Evolutionary conservation across 2,329 filamentous ascomycete genomes (phyloP), one percentile per base, ranked within the genome.

Genomic region (Epicoccum nigrum): DNA sequence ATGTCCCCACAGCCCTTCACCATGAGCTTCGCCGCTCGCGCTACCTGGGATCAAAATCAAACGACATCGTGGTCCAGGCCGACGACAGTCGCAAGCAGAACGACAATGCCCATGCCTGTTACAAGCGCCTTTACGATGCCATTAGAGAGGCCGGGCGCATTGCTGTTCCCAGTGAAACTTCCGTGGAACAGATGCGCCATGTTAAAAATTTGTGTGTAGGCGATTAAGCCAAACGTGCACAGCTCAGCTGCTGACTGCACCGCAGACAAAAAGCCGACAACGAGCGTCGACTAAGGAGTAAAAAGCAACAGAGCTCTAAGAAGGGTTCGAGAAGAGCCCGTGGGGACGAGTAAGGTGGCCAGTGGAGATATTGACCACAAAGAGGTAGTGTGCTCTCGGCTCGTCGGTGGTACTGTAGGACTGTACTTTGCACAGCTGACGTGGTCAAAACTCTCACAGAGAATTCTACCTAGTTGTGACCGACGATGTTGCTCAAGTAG

Each of bases 81-180:
- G 84, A 87, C 61, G 83, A 85, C 52, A 83, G 80, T 55, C 80
- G 85, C 31, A 86, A 85, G 66, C 84, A 85, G 64, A 76, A 72
- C 35, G 79, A 80, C 52, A 87, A 87, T 63, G 80, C 83, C 42
- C 78, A 83, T 37, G 74, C 77, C 21, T 87, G 85, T 68, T 85
- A 81, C 64, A 73, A 76, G 39, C 84, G 83, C 63, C 75, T 87
- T 53, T 76, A 82, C 54, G 75, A 81, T 45, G 63, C 85, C 47
- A 76, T 87, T 41, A 66, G 77, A 20, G 76, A 78, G 23, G 79
- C 79, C 16, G 84, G 79, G 4, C 75, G 74, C 19, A 67, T 74
- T 19, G 74, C 73, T 2, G 76, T 87, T 17, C 84, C 83, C 0
- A 83, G 83, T n/a, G 82, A 86, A 68, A 85, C 84, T 6, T 82